Conservation (phyloP, 805 yeast genomes). For the Candida ovalis region DNA sequence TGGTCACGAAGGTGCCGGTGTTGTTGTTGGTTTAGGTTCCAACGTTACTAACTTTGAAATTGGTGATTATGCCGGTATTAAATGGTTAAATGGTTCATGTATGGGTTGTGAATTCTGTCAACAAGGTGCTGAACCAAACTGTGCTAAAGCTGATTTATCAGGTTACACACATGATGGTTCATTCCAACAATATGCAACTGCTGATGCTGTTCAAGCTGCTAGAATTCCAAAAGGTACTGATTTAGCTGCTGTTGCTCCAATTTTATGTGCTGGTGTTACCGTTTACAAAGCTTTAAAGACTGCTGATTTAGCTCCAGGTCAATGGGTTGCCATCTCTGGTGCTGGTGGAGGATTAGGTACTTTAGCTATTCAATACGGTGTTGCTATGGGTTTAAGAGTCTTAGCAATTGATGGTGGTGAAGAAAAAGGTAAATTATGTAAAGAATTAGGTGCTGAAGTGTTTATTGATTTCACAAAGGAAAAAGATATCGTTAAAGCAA, state of each 20-base stretch:
- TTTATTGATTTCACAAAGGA: constrained; percentile 50
- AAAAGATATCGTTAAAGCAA: constrained; percentile 39
- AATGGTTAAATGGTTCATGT: constrained; percentile 76
- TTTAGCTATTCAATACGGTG: constrained; percentile 70
- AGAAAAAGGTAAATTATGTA: constrained; percentile 53
- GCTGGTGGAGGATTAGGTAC: constrained; percentile 84
- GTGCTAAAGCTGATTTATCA: constrained; percentile 65
- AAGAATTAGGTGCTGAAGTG: constrained; percentile 59
- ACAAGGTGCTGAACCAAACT: constrained; percentile 62
- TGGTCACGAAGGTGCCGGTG: constrained; percentile 84
- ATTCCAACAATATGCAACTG: constrained; percentile 86
- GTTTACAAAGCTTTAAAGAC: constrained; percentile 88
- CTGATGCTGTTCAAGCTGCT: constrained; percentile 85
- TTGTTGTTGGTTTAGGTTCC: constrained; percentile 67
- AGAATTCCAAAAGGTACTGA: constrained; percentile 68
- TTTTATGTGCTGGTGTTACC: constrained; percentile 87
- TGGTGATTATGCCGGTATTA: constrained; percentile 75
- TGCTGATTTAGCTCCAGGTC: constrained; percentile 66
- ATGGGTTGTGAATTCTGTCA: constrained; percentile 63
- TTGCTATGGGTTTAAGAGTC: constrained; percentile 70
- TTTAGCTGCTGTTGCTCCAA: constrained; percentile 73
- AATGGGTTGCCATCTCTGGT: constrained; percentile 74
- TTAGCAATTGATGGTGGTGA: constrained; percentile 73
- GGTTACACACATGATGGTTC: constrained; percentile 90
- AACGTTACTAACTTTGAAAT: constrained; percentile 61